Evolutionary conservation across 176 grass and related monocot genomes (phyloP).

Genomic region (Carex kokanica): DNA sequence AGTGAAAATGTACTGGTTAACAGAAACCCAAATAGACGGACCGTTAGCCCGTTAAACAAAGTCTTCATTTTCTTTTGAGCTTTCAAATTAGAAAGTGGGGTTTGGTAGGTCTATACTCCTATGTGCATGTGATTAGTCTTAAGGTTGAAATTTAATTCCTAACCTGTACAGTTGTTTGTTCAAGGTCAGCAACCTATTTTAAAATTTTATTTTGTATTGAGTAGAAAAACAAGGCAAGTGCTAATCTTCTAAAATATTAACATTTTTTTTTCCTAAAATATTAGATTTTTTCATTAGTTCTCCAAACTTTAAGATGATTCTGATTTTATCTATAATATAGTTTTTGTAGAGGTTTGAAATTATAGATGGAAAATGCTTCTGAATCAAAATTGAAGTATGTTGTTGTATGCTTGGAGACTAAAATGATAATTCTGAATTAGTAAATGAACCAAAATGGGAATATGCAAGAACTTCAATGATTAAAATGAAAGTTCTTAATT

Average conservation of each 20-base stretch:
- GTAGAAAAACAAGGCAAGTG: too few relatives aligned
- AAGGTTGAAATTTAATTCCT: conserved; percentile 10
- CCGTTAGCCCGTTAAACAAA: too few relatives aligned
- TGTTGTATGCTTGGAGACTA: too few relatives aligned
- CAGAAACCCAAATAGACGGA: conserved; percentile 17
- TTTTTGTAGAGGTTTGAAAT: neutral
- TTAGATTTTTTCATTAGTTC: neutral
- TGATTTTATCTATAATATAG: neutral
- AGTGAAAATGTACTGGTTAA: neutral
- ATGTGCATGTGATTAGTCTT: conserved; percentile 14
- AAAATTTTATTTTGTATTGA: too few relatives aligned
- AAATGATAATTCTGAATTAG: too few relatives aligned
- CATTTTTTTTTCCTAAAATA: neutral
- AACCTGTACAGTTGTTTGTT: neutral
- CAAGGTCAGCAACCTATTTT: neutral
- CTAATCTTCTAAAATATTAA: neutral
- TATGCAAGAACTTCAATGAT: too few relatives aligned
- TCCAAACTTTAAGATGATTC: neutral
- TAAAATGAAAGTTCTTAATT: too few relatives aligned
- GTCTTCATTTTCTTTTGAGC: neutral
- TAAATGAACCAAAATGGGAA: too few relatives aligned
- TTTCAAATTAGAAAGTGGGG: conserved; percentile 11
- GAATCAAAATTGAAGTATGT: neutral
- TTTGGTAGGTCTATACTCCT: conserved; percentile 24
- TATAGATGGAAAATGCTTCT: neutral